Conservation (phyloP, 257 asterid species). For the Galeopsis tetrahit region DNA sequence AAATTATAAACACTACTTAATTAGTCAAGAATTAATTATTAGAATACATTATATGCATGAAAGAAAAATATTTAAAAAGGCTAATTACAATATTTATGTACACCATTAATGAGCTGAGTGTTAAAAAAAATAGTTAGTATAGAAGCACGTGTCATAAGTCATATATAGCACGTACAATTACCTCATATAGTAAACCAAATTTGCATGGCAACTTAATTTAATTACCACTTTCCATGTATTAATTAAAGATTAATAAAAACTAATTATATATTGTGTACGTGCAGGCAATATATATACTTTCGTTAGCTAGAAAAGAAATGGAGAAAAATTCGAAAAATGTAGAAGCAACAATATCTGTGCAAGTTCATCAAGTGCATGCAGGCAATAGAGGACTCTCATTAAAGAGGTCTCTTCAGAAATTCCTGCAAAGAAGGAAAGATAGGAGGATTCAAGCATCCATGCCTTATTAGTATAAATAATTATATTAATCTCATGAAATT, state of each 20-base stretch:
- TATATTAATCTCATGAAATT: background rate
- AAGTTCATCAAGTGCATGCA: slow-evolving; percentile 1
- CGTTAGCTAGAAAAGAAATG: slow-evolving; percentile 27
- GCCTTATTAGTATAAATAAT: too few species aligned
- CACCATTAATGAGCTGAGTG: too few species aligned
- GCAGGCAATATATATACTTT: slow-evolving; percentile 28
- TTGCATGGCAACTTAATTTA: background rate
- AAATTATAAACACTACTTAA: background rate
- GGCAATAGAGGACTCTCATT: slow-evolving; percentile 27
- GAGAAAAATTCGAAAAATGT: background rate
- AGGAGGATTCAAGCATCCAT: slow-evolving; percentile 37
- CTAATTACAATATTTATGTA: too few species aligned
- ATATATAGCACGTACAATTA: too few species aligned
- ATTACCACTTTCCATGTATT: background rate
- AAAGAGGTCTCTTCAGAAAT: slow-evolving; percentile 34
- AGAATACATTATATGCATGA: background rate
- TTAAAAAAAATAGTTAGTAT: background rate
- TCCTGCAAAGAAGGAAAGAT: slow-evolving; percentile 31
- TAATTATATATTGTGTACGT: background rate
- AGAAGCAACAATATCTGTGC: background rate
- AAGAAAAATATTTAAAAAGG: background rate
- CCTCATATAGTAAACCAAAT: background rate
- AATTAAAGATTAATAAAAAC: background rate
- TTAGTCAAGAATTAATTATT: background rate
- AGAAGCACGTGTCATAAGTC: background rate